phyloP scores from a whole-genome alignment of 2,329 filamentous ascomycete species.

The Dactylella cylindrospora region DNA sequence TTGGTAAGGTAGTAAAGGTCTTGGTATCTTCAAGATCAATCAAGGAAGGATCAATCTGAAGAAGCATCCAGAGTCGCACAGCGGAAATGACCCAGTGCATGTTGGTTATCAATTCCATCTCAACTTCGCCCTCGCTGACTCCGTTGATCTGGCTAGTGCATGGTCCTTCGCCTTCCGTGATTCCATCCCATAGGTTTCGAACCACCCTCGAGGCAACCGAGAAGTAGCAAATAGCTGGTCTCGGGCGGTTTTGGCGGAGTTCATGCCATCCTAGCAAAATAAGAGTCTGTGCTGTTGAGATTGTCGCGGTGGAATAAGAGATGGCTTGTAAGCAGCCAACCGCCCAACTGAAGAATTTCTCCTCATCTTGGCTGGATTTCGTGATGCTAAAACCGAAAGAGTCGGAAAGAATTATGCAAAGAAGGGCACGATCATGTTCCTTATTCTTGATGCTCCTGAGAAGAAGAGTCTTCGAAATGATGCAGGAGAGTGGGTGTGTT shows the following conservation, averaged over 20 bases:
- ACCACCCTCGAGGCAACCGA: slow-evolving; percentile 40
- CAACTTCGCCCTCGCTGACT: slow-evolving; percentile 44
- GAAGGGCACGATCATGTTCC: slow-evolving; percentile 37
- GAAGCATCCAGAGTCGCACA: slow-evolving; percentile 43
- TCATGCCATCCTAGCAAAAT: slow-evolving; percentile 45
- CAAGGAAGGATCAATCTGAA: slow-evolving; percentile 44
- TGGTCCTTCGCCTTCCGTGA: slow-evolving; percentile 37
- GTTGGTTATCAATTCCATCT: slow-evolving; percentile 44
- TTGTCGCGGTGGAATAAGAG: slow-evolving; percentile 28
- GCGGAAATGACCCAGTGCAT: slow-evolving; percentile 45
- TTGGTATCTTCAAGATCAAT: slow-evolving; percentile 42
- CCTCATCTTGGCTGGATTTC: slow-evolving; percentile 32
- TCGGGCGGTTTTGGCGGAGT: slow-evolving; percentile 40
- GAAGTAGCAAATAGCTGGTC: slow-evolving; percentile 44
- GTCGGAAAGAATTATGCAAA: slow-evolving; percentile 45
- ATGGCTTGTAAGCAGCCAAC: slow-evolving; percentile 33
- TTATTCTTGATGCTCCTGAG: slow-evolving; percentile 41
- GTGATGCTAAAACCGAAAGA: slow-evolving; percentile 36
- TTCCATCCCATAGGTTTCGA: slow-evolving; percentile 33
- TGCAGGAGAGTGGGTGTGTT: slow-evolving; percentile 44
- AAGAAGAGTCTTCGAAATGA: slow-evolving; percentile 45
- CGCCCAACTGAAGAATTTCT: slow-evolving; percentile 43
- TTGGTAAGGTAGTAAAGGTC: slow-evolving; percentile 31
- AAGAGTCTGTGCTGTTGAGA: slow-evolving; percentile 44
- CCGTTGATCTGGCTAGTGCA: slow-evolving; percentile 45